Conservation (phyloP, 805 yeast genomes). For the Priceomyces melissophilus region DNA sequence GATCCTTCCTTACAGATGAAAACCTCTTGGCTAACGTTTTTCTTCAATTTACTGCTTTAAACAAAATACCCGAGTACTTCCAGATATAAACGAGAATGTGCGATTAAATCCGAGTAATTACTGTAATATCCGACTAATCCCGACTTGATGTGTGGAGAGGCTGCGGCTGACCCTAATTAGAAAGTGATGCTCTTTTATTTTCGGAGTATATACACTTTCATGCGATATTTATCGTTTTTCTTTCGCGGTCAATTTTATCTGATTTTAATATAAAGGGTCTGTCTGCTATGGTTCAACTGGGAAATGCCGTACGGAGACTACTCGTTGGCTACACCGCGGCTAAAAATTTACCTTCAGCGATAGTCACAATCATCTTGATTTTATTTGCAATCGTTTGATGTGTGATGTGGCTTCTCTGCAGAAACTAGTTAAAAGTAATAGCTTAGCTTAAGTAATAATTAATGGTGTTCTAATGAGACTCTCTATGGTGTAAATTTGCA, state of each 20-base stretch:
- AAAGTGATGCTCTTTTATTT: no score
- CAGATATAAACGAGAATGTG: no score
- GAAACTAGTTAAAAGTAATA: conserved; percentile 53
- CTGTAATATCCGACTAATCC: no score
- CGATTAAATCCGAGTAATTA: no score
- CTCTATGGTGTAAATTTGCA: conserved; percentile 53
- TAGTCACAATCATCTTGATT: conserved; percentile 24
- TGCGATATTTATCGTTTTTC: no score
- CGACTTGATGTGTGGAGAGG: conserved; percentile 53
- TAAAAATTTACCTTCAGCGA: conserved; percentile 49
- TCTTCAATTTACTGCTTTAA: no score
- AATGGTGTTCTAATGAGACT: conserved; percentile 61
- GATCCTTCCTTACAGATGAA: no score
- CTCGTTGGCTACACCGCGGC: conserved; percentile 50
- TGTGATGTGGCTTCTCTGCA: conserved; percentile 48
- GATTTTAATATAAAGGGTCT: conserved; percentile 60
- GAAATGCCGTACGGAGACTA: conserved; percentile 57
- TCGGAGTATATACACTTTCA: no score
- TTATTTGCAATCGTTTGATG: conserved; percentile 26
- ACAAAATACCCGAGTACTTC: no score
- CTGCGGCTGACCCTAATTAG: no score
- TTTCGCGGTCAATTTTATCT: no score
- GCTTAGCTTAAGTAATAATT: conserved; percentile 47
- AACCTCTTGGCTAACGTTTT: no score
- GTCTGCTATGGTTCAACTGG: conserved; percentile 60